Evolutionary conservation across 176 grass and related monocot genomes (phyloP).

Genomic region (Dendrocalamus sinicus): DNA sequence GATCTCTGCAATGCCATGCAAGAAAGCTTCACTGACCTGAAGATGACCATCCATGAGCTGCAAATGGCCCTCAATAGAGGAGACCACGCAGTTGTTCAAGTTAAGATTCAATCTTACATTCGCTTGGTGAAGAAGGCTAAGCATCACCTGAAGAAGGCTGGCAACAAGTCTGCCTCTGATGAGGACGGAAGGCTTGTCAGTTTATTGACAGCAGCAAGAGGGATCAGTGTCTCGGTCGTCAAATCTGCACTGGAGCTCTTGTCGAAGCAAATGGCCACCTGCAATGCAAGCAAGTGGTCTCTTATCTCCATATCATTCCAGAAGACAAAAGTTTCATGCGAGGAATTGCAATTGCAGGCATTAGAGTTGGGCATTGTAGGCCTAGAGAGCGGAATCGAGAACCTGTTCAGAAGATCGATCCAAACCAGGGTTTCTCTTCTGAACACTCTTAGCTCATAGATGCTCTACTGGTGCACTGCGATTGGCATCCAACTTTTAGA

Average conservation of each 20-base stretch:
- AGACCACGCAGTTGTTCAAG: background rate
- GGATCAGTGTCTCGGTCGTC: conserved; percentile 34
- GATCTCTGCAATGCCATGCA: conserved; percentile 49
- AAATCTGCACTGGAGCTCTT: conserved; percentile 39
- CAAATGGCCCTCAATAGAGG: conserved; percentile 45
- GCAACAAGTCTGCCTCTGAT: conserved; percentile 16
- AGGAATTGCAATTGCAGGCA: conserved; percentile 50
- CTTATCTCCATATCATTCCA: conserved; percentile 43
- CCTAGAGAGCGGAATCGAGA: conserved; percentile 41
- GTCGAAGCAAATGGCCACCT: conserved; percentile 39
- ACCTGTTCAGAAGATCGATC: conserved; percentile 48
- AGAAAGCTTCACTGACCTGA: conserved; percentile 42
- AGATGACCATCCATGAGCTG: conserved; percentile 48
- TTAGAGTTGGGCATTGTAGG: conserved; percentile 43
- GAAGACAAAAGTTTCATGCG: conserved; percentile 44
- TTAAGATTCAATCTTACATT: conserved; percentile 39
- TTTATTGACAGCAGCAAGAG: conserved; percentile 34
- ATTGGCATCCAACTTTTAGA: conserved; percentile 50
- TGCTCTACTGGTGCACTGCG: background rate
- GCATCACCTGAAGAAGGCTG: conserved; percentile 45
- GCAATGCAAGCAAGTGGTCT: conserved; percentile 50
- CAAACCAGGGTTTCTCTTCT: conserved; percentile 56
- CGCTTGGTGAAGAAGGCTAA: conserved; percentile 50
- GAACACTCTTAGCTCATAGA: conserved; percentile 51
- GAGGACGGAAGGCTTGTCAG: conserved; percentile 8